Percentiles rank a stretch among this genome's conserved stretches.
Conservation (phyloP, 371 early-diverging fungal species). For the Circinella minor region DNA sequence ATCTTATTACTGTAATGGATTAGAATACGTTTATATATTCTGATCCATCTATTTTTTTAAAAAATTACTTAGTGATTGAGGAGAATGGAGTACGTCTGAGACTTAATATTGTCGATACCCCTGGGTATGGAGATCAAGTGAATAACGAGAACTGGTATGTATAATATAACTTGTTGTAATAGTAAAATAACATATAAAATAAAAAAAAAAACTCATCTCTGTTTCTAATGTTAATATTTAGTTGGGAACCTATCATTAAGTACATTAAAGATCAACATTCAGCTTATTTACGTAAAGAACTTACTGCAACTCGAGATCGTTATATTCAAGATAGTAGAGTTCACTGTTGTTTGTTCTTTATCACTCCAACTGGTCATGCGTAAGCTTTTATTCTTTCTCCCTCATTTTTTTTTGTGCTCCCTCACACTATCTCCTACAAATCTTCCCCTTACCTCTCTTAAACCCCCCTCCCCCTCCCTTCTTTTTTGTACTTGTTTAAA, state of each 20-base stretch:
- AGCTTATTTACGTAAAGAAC: conserved; percentile 85
- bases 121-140: conserved; percentile 83
- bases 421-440: not conserved
- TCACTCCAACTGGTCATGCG: conserved; percentile 78
- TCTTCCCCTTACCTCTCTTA: not conserved
- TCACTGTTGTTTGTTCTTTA: conserved; percentile 83
- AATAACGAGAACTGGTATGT: conserved; percentile 87
- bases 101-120: conserved; percentile 86
- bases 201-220: not conserved
- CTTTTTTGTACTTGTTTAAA: no score
- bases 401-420: not conserved
- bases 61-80: conserved; percentile 70
- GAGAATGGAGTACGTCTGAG: conserved; percentile 86
- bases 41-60: not conserved
- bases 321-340: conserved; percentile 86
- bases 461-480: not conserved
- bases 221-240: conserved; percentile 13
- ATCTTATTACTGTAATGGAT: not conserved
- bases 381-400: conserved; percentile 29
- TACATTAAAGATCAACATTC: conserved; percentile 94
- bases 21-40: not conserved
- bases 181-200: not conserved
- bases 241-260: conserved; percentile 89
- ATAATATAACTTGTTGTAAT: no score
- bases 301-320: conserved; percentile 84